Percentiles rank a stretch among this genome's conserved stretches.
phyloP scores from a whole-genome alignment of 2,329 filamentous ascomycete genomes.

The Claviceps purpurea region DNA sequence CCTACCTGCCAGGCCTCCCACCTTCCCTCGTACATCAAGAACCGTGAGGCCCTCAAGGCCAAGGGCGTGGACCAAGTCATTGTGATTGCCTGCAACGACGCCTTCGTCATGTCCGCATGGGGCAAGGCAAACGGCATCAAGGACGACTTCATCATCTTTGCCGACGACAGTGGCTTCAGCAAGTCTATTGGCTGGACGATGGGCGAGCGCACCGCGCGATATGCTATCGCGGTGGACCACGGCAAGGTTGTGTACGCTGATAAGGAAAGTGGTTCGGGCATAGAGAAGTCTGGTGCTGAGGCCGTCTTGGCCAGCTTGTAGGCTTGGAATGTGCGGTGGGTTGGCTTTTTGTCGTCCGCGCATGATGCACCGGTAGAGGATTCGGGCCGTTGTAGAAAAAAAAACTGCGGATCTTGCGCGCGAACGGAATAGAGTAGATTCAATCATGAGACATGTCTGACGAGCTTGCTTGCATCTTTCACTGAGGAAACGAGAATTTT shows the following conservation, averaged over 20 bases:
- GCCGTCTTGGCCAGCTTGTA: slow-evolving; percentile 41
- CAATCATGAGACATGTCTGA: neutral
- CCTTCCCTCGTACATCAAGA: slow-evolving; percentile 66
- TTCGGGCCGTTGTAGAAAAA: neutral
- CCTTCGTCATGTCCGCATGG: slow-evolving; percentile 80
- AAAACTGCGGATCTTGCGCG: neutral
- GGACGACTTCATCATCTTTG: slow-evolving; percentile 60
- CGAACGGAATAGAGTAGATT: neutral
- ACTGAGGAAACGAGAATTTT: too few species aligned
- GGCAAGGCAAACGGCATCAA: slow-evolving; percentile 74
- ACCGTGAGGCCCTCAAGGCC: slow-evolving; percentile 54
- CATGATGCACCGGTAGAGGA: neutral
- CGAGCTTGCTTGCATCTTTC: neutral
- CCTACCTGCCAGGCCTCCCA: slow-evolving; percentile 74
- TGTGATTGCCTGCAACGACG: slow-evolving; percentile 74
- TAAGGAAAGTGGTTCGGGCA: slow-evolving; percentile 45
- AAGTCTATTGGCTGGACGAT: slow-evolving; percentile 65
- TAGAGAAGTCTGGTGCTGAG: slow-evolving; percentile 38
- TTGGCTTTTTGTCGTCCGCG: neutral
- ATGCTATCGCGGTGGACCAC: slow-evolving; percentile 70
- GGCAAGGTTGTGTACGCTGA: slow-evolving; percentile 74
- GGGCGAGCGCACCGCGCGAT: slow-evolving; percentile 63
- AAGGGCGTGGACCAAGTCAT: slow-evolving; percentile 77
- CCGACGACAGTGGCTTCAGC: slow-evolving; percentile 60
- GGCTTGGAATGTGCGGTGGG: neutral